Base-by-base conservation (phyloP, 495 filamentous ascomycete species). In the Neohortaea acidophila region DNA sequence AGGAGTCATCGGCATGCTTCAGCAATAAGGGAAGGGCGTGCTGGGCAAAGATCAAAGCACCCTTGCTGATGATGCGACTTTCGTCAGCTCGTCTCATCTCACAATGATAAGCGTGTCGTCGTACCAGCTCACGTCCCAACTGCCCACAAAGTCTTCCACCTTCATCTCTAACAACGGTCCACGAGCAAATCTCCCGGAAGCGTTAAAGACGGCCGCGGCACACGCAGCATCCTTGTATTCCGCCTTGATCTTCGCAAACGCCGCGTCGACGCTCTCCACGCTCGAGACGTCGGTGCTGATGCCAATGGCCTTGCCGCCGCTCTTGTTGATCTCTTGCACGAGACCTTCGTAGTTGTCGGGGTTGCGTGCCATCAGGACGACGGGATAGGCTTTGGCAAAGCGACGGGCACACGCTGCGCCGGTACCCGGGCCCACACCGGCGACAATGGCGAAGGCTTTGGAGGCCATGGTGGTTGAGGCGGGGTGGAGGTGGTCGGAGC, bases 81-180 rank as follows among this genome's bases (percentile, higher is more conserved):
- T 20, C 19, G 32, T 32, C 13, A 7, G 7, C 13, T 32, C 8
- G n/a, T n/a, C n/a, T n/a, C n/a, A n/a, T n/a, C n/a, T n/a, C n/a
- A n/a, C n/a, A n/a, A n/a, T n/a, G n/a, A n/a, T n/a, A n/a, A n/a
- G n/a, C n/a, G n/a, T n/a, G n/a, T n/a, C n/a, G n/a, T n/a, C 70
- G 32, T 63, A 83, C 77, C 66, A 72, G 48, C 77, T 80, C 18
- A 64, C 60, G 9, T 64, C 54, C 28, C 72, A 69, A 2, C 70
- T 64, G 2, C 33, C 46, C 10, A 69, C 54, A 43, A 81, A 79
- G 21, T 87, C 79, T 15, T 73, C 67, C 29, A 69, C 58, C 0
- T 59, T 73, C 33, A 81, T 39, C 46, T 92, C 84, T n/a, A 92
- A 60, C 51, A 94, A 92, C 2, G 84, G 81, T 62, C 85, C 86